phyloP scores from a whole-genome alignment of 108 stramenopile species.

The Epithemia pelagica region DNA sequence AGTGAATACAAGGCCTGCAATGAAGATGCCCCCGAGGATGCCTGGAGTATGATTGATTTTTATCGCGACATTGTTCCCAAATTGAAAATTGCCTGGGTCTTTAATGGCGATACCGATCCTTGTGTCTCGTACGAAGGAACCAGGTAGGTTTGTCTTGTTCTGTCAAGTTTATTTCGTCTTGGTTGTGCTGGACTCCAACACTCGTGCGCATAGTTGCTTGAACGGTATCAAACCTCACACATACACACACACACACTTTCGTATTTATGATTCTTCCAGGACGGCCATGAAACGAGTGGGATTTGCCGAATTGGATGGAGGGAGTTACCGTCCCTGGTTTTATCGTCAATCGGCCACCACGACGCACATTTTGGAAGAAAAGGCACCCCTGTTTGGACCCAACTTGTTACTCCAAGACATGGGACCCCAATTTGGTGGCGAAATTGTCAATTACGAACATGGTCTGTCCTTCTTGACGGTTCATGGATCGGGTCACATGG shows the following conservation, averaged over 20 bases:
- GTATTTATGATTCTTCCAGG: too few relatives aligned
- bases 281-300: constrained; percentile 47
- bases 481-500: constrained; percentile 69
- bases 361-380: constrained; percentile 34
- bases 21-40: constrained; percentile 15
- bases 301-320: constrained; percentile 43
- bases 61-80: constrained; percentile 46
- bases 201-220: too few relatives aligned
- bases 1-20: constrained; percentile 64
- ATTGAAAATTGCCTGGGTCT: constrained; percentile 37
- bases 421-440: constrained; percentile 56
- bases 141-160: constrained; percentile 7
- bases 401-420: constrained; percentile 30
- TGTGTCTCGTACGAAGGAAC: constrained; percentile 71
- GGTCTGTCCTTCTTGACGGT: constrained; percentile 51
- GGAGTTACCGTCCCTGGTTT: constrained; percentile 66
- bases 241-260: too few relatives aligned
- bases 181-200: too few relatives aligned
- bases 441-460: constrained; percentile 51
- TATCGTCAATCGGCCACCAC: constrained; percentile 46
- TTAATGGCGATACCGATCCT: constrained; percentile 72
- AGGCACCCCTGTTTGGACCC: constrained; percentile 56
- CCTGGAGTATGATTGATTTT: constrained; percentile 52
- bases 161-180: background rate
- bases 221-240: too few relatives aligned